A percentile compares a stretch with the other conserved stretches of the same genome.
Evolutionary conservation across 257 asterid genomes (phyloP).

Genomic region (Nicotiana paniculata): DNA sequence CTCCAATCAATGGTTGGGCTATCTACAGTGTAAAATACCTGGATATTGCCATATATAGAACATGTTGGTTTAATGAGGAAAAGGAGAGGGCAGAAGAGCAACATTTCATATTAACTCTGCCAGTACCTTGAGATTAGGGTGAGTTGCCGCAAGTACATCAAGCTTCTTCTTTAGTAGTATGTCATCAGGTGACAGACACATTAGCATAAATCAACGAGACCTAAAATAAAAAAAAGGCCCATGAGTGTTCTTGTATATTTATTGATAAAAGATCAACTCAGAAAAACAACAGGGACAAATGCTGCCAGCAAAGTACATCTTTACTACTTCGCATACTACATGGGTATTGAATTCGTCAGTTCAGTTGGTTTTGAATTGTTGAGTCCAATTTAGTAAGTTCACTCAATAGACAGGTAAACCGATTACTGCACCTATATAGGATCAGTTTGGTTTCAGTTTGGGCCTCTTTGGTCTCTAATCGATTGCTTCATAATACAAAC

Average conservation of each 20-base stretch:
- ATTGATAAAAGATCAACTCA: not conserved
- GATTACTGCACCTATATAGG: not conserved
- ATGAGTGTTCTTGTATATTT: not conserved
- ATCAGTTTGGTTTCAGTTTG: not conserved
- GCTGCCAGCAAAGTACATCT: not conserved
- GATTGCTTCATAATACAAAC: not conserved
- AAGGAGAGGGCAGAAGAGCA: not conserved
- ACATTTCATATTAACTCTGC: slow-evolving; percentile 9
- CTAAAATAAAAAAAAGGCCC: slow-evolving; percentile 29
- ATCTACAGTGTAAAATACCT: slow-evolving; percentile 92
- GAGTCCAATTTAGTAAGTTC: not conserved
- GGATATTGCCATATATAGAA: slow-evolving; percentile 7
- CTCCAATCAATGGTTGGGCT: slow-evolving; percentile 77
- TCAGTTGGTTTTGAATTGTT: not conserved
- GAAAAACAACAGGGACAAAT: not conserved
- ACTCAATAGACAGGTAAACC: not conserved
- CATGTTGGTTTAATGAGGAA: slow-evolving; percentile 1
- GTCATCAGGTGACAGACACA: slow-evolving; percentile 94
- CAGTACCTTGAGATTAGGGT: slow-evolving; percentile 80
- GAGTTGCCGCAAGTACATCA: slow-evolving; percentile 69
- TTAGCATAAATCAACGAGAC: slow-evolving; percentile 85
- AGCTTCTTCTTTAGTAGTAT: slow-evolving; percentile 93
- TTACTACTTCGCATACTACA: not conserved
- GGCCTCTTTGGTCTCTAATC: not conserved
- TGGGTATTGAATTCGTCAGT: not conserved